Conservation (phyloP, 164 flowering plant species). For the Tetracentron sinense region DNA sequence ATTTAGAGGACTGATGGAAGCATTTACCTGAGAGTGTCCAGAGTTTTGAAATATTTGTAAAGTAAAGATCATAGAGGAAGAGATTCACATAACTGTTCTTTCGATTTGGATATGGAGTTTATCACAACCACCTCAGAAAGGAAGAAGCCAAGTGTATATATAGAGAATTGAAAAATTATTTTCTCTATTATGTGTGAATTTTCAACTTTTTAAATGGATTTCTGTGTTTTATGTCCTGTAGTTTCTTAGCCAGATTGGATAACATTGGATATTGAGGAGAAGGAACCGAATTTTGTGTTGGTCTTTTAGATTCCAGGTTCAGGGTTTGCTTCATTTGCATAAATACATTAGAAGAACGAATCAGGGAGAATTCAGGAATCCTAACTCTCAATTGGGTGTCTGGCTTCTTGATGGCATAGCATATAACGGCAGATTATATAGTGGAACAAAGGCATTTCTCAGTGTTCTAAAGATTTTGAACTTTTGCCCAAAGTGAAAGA, state of each 20-base stretch:
- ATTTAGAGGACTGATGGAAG: too few relatives aligned
- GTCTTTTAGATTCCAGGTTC: not conserved
- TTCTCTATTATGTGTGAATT: not conserved
- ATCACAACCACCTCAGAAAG: too few relatives aligned
- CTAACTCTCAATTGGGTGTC: not conserved
- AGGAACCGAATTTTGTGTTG: not conserved
- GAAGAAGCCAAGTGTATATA: not conserved
- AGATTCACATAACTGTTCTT: not conserved
- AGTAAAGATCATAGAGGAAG: not conserved
- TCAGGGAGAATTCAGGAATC: not conserved
- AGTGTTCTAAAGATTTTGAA: not conserved
- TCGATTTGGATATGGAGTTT: too few relatives aligned
- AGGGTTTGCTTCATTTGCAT: not conserved
- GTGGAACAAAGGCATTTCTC: too few relatives aligned
- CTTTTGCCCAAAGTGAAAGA: slow-evolving; percentile 18
- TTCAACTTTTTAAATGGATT: too few relatives aligned
- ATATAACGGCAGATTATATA: too few relatives aligned
- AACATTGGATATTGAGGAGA: not conserved
- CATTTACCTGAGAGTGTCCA: too few relatives aligned
- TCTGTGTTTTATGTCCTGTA: not conserved
- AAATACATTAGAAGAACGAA: not conserved
- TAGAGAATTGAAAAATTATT: not conserved
- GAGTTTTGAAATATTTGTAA: not conserved
- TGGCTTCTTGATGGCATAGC: too few relatives aligned
- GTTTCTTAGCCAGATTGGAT: not conserved